phyloP scores from a whole-genome alignment of 495 filamentous ascomycete genomes.

The Daldinia bambusicola region DNA sequence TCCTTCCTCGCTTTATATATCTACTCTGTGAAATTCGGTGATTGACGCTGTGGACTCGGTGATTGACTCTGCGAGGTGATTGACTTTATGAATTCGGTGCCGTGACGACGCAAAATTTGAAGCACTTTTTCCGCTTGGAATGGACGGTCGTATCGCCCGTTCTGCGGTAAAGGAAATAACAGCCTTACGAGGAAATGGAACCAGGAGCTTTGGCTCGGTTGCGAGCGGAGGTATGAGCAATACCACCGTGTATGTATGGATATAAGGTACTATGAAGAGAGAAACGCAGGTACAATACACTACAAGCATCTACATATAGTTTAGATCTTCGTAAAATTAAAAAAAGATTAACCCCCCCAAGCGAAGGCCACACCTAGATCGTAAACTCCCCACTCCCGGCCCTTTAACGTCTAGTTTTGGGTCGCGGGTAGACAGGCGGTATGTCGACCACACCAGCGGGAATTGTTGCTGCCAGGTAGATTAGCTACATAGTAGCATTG shows the following conservation, averaged over 20 bases:
- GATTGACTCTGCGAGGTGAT: too few relatives aligned
- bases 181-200: background rate
- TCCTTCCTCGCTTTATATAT: background rate
- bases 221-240: background rate
- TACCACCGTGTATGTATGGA: too few relatives aligned
- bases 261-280: too few relatives aligned
- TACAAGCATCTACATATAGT: conserved; percentile 1
- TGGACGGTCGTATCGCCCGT: background rate
- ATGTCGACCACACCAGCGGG: background rate
- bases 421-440: background rate
- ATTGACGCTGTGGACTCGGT: too few relatives aligned
- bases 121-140: background rate
- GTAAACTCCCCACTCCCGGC: background rate
- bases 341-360: background rate
- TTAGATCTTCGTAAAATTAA: conserved; percentile 8
- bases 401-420: background rate
- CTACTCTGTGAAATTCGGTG: too few relatives aligned
- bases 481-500: background rate
- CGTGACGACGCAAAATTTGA: background rate
- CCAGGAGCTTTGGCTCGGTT: background rate
- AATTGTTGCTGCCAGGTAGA: background rate
- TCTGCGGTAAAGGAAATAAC: background rate
- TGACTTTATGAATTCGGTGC: too few relatives aligned
- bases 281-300: conserved; percentile 6
- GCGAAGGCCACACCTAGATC: background rate